These are phyloP conservation scores for Holtermanniella nyarrowii DNA, from an alignment of 768 basidiomycete genomes.

Conservation along the genomic window DNA sequence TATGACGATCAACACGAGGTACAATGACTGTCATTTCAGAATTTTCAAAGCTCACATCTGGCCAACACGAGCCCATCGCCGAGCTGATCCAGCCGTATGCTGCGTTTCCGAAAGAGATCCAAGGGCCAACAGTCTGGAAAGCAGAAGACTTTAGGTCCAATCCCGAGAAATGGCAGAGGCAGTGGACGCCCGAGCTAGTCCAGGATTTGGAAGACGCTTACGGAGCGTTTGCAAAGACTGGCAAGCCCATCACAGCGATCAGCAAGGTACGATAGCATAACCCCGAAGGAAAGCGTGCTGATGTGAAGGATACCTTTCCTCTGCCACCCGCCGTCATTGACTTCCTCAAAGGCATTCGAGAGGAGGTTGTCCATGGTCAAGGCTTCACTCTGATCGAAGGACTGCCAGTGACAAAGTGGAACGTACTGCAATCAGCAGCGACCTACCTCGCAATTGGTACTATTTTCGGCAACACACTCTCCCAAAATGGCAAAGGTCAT, in stretches of 20 bases:
- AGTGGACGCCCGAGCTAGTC: slow-evolving; percentile 25
- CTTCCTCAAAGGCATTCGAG: slow-evolving; percentile 16
- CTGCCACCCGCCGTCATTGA: slow-evolving; percentile 17
- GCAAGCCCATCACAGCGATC: slow-evolving; percentile 19
- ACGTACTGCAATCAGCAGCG: slow-evolving; percentile 26
- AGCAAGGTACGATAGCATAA: slow-evolving; percentile 12
- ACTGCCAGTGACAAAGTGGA: slow-evolving; percentile 31
- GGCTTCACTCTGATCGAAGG: slow-evolving; percentile 39
- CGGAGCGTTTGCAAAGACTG: slow-evolving; percentile 18
- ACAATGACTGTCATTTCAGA: no score
- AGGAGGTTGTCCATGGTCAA: slow-evolving; percentile 32
- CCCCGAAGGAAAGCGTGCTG: neutral
- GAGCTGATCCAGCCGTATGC: slow-evolving; percentile 24
- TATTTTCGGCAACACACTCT: slow-evolving; percentile 28
- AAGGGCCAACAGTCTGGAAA: slow-evolving; percentile 33
- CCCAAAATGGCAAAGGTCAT: slow-evolving; percentile 37
- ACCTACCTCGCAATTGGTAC: slow-evolving; percentile 36
- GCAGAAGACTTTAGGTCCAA: slow-evolving; percentile 22
- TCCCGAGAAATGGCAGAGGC: slow-evolving; percentile 27
- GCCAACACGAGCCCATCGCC: slow-evolving; percentile 25
- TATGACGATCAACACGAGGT: no score
- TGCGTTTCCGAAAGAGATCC: slow-evolving; percentile 25
- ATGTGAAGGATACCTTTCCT: slow-evolving; percentile 25
- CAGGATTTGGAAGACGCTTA: slow-evolving; percentile 24
- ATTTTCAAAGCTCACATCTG: slow-evolving; percentile 32